Conservation (phyloP, 331 rosid species). For the Quercus lobata region DNA sequence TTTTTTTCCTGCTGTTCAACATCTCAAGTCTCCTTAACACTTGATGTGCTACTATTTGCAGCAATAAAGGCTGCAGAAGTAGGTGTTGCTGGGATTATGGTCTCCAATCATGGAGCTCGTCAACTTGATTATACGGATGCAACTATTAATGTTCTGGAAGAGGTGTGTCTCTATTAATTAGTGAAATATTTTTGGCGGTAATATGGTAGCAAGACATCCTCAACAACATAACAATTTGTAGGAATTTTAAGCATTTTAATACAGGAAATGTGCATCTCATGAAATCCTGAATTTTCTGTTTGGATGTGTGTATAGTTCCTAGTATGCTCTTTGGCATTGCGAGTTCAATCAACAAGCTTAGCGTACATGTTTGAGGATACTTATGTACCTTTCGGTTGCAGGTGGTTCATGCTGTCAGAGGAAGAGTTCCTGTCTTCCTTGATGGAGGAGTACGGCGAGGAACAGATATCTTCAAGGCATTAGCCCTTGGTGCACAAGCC, state of each 20-base stretch:
- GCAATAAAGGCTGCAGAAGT: slow-evolving; percentile 53
- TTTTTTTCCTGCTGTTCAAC: not conserved
- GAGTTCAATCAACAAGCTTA: not conserved
- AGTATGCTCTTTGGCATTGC: not conserved
- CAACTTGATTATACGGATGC: slow-evolving; percentile 59
- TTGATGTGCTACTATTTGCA: slow-evolving; percentile 22
- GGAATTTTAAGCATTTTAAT: not conserved
- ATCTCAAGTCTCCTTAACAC: not conserved
- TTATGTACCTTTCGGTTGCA: slow-evolving; percentile 15
- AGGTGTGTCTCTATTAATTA: slow-evolving; percentile 24
- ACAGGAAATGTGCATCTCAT: not conserved
- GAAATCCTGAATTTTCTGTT: not conserved
- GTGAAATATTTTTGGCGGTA: not conserved
- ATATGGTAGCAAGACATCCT: not conserved
- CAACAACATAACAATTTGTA: not conserved
- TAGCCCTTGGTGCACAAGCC: slow-evolving; percentile 75
- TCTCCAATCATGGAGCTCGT: slow-evolving; percentile 68
- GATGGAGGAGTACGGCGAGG: slow-evolving; percentile 74
- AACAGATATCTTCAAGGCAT: slow-evolving; percentile 63
- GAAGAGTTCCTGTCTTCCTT: slow-evolving; percentile 49
- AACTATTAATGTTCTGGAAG: slow-evolving; percentile 60
- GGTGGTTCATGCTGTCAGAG: slow-evolving; percentile 57
- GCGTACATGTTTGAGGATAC: not conserved
- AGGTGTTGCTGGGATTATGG: slow-evolving; percentile 56
- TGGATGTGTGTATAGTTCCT: not conserved